These are phyloP conservation scores for Jamesozyma spencerorum DNA, from an alignment of 805 yeast species.

Conservation along the genomic window DNA sequence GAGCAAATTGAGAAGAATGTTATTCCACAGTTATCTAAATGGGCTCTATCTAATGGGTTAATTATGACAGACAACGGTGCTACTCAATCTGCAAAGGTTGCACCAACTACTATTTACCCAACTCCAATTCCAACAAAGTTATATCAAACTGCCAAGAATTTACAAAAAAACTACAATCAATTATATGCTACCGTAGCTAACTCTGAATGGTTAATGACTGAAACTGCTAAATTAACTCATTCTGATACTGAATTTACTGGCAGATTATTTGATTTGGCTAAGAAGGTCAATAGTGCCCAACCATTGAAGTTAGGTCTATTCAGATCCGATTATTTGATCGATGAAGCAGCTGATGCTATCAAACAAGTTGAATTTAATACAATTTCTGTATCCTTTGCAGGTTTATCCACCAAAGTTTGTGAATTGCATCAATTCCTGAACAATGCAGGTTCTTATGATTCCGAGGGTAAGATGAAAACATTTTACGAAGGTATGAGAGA, in stretches of 20 bases:
- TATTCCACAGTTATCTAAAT: conserved; percentile 50
- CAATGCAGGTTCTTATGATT: conserved; percentile 43
- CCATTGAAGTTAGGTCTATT: conserved; percentile 72
- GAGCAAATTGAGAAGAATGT: conserved; percentile 25
- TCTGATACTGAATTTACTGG: conserved; percentile 78
- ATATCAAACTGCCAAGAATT: conserved; percentile 55
- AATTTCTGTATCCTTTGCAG: conserved; percentile 92
- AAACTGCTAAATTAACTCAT: conserved; percentile 44
- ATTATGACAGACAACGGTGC: conserved; percentile 67
- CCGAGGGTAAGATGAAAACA: conserved; percentile 29
- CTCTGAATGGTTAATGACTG: conserved; percentile 55
- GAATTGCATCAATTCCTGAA: conserved; percentile 63
- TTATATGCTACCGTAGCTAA: conserved; percentile 58
- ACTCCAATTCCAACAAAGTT: conserved; percentile 71
- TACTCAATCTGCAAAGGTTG: conserved; percentile 40
- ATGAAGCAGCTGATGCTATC: conserved; percentile 38
- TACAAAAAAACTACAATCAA: conserved; percentile 62
- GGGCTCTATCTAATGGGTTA: conserved; percentile 72
- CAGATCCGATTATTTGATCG: conserved; percentile 81
- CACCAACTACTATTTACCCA: conserved; percentile 88
- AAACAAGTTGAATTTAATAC: conserved; percentile 97
- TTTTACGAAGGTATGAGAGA: conserved; percentile 34
- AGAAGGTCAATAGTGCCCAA: conserved; percentile 42
- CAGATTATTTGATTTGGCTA: conserved; percentile 41
- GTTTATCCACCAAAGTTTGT: conserved; percentile 72